Conservation (phyloP, 371 early-diverging fungal species). For the Sporodiniella umbellata region DNA sequence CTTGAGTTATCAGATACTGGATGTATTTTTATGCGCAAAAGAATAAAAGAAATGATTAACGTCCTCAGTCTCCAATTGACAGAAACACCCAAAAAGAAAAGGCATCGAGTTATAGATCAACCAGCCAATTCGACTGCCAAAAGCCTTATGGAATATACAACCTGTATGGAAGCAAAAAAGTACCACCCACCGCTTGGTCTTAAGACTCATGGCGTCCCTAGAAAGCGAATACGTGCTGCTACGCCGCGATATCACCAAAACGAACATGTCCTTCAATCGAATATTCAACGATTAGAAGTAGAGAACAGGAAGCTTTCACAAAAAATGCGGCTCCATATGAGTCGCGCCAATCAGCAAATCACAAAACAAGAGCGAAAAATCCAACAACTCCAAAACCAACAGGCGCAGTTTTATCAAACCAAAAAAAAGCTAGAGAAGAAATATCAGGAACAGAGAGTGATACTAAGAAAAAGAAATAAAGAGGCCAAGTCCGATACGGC, state of each 20-base stretch:
- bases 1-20: constrained; percentile 58
- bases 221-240: too few species aligned
- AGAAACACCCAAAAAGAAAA: constrained; percentile 66
- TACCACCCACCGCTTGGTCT: constrained; percentile 63
- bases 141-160: constrained; percentile 37
- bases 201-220: too few species aligned
- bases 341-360: constrained; percentile 61
- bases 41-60: constrained; percentile 69
- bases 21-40: constrained; percentile 53
- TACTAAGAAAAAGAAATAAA: constrained; percentile 49
- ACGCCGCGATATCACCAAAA: constrained; percentile 55
- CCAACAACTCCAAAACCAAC: constrained; percentile 66
- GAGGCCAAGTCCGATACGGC: constrained; percentile 52
- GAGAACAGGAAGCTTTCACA: constrained; percentile 80
- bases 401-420: constrained; percentile 65
- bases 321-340: constrained; percentile 72
- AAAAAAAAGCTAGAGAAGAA: constrained; percentile 67
- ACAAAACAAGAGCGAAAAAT: constrained; percentile 69
- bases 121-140: too few species aligned
- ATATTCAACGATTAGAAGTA: constrained; percentile 63
- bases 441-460: constrained; percentile 61
- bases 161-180: constrained; percentile 68
- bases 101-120: too few species aligned
- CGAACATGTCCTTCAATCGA: constrained; percentile 50
- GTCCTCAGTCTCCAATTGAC: constrained; percentile 55